These are phyloP conservation scores for Plasmodium malariae DNA, from an alignment of 169 alveolate species.

Conservation along the genomic window DNA sequence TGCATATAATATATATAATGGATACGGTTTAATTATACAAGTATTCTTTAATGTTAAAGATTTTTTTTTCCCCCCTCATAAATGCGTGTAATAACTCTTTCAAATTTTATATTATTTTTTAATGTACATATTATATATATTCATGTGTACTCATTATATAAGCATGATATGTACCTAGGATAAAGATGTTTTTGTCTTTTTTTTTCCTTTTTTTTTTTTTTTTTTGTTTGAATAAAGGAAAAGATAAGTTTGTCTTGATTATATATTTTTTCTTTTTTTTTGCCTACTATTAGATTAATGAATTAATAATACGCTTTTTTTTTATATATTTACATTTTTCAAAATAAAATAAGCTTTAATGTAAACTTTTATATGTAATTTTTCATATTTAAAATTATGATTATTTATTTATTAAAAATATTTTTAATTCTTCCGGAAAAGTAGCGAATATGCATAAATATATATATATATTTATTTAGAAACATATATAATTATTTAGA, in stretches of 20 bases:
- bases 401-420: conserved; percentile 30
- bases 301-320: conserved; percentile 24
- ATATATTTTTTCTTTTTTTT: conserved; percentile 18
- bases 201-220: neutral
- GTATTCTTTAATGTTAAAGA: conserved; percentile 3
- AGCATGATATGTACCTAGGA: neutral
- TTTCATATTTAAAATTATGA: conserved; percentile 27
- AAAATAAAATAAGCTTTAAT: conserved; percentile 42
- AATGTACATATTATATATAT: conserved; percentile 16
- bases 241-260: conserved; percentile 15
- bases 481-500: neutral
- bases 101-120: conserved; percentile 10
- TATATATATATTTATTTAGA: conserved; percentile 4
- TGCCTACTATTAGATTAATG: conserved; percentile 12
- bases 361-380: conserved; percentile 40
- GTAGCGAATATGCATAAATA: neutral
- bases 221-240: conserved; percentile 25
- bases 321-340: neutral
- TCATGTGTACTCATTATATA: neutral
- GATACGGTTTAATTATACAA: neutral
- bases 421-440: neutral
- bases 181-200: conserved; percentile 15
- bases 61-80: neutral
- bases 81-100: neutral
- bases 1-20: neutral